Base-by-base conservation (phyloP, 176 grass and related monocot species). In the Carex scoparia region DNA sequence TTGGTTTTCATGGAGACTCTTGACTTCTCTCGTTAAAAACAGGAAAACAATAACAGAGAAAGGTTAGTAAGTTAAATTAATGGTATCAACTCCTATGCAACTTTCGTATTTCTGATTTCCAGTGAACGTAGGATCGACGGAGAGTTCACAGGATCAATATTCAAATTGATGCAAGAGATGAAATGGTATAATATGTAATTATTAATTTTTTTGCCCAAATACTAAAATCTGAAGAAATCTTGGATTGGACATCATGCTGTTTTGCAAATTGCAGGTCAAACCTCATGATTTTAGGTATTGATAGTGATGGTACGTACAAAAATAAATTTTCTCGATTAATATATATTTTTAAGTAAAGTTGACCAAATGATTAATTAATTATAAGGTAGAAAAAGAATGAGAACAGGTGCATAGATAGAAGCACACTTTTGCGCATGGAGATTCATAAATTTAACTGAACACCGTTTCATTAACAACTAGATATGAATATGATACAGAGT, bases 251-350 rank as follows among this genome's bases (percentile, higher is more conserved):
- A 51, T 75, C 46, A 42, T 10, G 19, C 46, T 53, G 4, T 19
- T 75, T 75, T 53, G 42, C 42, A 76, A 30, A 30, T 76, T 76
- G 10, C 46, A 13, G 10, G 19, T 76, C 71, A 76, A 76, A 76
- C 31, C 19, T 76, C 14, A 76, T 76, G 19, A 19, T 53, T 76
- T 74, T 76, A 76, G 71, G 71, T 76, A 76, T 31, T 54, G 71
- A 76, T 15, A 76, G 71, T 54, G 71, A 76, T 51, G 48, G 19
- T 0, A 13, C 46, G 54, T 23, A 76, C 15, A 5, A 40, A 4
- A 40, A 30, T 1, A 75, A 54, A 54, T 53, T 54, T 19, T 74
- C 44, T 75, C 3, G 46, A 13, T 75, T 23, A 54, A 28, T 75
- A 23, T 23, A 23, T 23, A 23, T 30, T 75, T 0, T 76, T 76